Conservation (phyloP, 78 protist genomes). For the Dictyostelium firmibasis region DNA sequence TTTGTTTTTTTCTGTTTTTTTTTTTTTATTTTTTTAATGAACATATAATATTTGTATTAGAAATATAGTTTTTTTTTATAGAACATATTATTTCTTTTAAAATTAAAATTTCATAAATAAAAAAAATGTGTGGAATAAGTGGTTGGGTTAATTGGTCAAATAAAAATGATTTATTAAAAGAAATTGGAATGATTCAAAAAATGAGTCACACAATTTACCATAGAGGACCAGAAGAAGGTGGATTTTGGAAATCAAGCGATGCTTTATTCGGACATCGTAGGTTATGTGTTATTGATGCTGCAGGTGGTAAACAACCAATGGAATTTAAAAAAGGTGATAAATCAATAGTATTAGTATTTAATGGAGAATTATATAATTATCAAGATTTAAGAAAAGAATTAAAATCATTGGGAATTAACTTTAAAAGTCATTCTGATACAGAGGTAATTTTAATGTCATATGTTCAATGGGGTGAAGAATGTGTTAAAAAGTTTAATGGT, state of each 20-base stretch:
- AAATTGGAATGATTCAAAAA: neutral
- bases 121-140: slow-evolving; percentile 7
- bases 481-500: neutral
- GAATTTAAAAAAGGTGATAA: neutral
- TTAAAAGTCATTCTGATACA: neutral
- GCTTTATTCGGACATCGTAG: slow-evolving; percentile 1
- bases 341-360: neutral
- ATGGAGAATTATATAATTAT: neutral
- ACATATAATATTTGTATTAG: too few relatives aligned
- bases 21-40: too few relatives aligned
- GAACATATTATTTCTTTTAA: too few relatives aligned
- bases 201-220: neutral
- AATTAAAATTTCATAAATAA: too few relatives aligned
- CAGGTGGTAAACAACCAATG: slow-evolving; percentile 16
- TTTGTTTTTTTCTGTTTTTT: too few relatives aligned
- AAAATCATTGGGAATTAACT: neutral
- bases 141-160: slow-evolving; percentile 1
- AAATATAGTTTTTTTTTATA: too few relatives aligned
- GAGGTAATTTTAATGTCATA: neutral
- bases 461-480: neutral
- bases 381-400: neutral
- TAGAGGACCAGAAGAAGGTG: slow-evolving; percentile 11
- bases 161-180: neutral
- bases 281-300: neutral
- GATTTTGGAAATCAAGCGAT: neutral